Evolutionary conservation across 805 yeast species (phyloP), one percentile per base, ranked within the genome.

Genomic region (Torulaspora gathmanii): DNA sequence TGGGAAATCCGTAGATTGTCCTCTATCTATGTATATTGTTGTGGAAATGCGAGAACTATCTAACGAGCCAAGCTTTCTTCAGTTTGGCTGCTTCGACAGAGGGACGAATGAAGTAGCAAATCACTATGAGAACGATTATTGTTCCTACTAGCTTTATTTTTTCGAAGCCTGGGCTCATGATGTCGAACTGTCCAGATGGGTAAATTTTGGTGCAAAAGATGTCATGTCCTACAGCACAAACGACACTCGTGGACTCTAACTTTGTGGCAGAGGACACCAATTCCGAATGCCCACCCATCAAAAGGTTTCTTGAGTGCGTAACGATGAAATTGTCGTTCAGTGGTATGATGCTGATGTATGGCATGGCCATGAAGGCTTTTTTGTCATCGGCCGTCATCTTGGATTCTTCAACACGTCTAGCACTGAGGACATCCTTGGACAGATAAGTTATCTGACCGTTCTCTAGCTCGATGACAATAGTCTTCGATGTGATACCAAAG

Each of bases 141-240:
- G 96, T 86, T 5, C 71, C 50, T 5, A 83, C 37, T 35, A 91
- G 73, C 53, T 80, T 82, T 11, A 69, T 59, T 57, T 79, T 83
- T 55, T 83, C 87, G 60, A 93, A 93, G 41, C 73, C 71, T 25
- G 73, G 67, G 20, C 81, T 77, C 61, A 91, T 72, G 40, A 78
- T 71, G 66, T 91, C 99, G 65, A 86, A 90, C 31, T 87, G 86
- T 34, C 78, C 77, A 0, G 96, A 86, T 0, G 98, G 96, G 40
- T 83, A 76, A 13, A 85, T 73, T 45, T 79, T 72, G 0, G 95
- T 82, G 58, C 90, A 86, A 68, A 86, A 90, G 5, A 84, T 62
- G 59, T 87, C 95, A n/a, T 72, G 64, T 15, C 83, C 86, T 36
- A 79, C 67, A 29, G 75, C 71, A 49, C 93, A 81, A 0, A 86